Conservation (phyloP, 371 early-diverging fungal species). For the Mortierella sp. region DNA sequence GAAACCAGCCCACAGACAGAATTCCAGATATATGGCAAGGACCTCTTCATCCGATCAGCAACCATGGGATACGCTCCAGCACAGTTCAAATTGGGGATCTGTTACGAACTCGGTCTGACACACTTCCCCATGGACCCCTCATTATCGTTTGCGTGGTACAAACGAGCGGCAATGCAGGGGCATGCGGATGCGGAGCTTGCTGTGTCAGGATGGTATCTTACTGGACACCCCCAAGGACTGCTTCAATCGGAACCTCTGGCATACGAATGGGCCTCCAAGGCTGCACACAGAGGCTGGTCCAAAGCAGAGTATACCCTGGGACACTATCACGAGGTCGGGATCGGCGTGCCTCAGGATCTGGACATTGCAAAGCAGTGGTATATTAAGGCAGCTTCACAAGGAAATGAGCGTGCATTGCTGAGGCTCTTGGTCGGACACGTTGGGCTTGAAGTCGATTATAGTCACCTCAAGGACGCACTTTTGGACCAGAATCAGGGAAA, state of each 20-base stretch:
- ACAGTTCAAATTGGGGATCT: slow-evolving; percentile 82
- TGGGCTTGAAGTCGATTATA: slow-evolving; percentile 49
- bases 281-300: slow-evolving; percentile 84
- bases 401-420: slow-evolving; percentile 54
- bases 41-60: slow-evolving; percentile 62
- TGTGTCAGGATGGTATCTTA: slow-evolving; percentile 95
- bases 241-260: slow-evolving; percentile 87
- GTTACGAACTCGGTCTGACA: slow-evolving; percentile 81
- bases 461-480: slow-evolving; percentile 49
- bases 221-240: slow-evolving; percentile 83
- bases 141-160: slow-evolving; percentile 81
- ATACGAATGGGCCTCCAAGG: slow-evolving; percentile 89
- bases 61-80: slow-evolving; percentile 74
- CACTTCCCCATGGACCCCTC: slow-evolving; percentile 74
- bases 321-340: slow-evolving; percentile 93
- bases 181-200: slow-evolving; percentile 95
- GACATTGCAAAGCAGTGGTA: slow-evolving; percentile 85
- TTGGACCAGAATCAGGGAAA: slow-evolving; percentile 32
- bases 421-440: slow-evolving; percentile 47
- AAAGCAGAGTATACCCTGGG: slow-evolving; percentile 96
- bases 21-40: slow-evolving; percentile 50
- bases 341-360: slow-evolving; percentile 77
- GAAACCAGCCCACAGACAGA: slow-evolving; percentile 37
- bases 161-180: slow-evolving; percentile 89
- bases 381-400: slow-evolving; percentile 64